These are phyloP conservation scores for Exophiala dermatitidis DNA, from an alignment of 2,329 filamentous ascomycete species.

Conservation along the genomic window DNA sequence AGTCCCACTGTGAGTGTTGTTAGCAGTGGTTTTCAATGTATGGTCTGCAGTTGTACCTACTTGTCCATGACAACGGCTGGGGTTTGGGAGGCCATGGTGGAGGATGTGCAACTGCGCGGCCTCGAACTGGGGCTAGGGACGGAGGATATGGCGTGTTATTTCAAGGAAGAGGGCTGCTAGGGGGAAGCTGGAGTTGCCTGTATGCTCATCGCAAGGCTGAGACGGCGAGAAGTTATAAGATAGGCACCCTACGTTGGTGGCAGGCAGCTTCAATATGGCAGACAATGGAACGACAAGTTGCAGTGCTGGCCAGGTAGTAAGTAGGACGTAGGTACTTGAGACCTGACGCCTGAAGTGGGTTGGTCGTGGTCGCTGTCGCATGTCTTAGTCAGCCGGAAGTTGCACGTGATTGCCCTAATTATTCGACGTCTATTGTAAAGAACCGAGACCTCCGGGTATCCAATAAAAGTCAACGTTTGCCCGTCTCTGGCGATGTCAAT, in stretches of 20 bases:
- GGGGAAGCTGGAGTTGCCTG: constrained; percentile 1
- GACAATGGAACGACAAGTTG: background rate
- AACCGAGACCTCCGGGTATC: too few species aligned
- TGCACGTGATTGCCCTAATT: too few species aligned
- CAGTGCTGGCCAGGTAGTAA: background rate
- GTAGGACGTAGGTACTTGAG: too few species aligned
- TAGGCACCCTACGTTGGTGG: background rate
- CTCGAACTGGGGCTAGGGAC: background rate
- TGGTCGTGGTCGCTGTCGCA: background rate
- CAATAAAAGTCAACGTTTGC: too few species aligned
- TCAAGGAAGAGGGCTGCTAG: constrained; percentile 3
- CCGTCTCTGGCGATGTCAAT: too few species aligned
- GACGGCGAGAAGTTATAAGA: background rate
- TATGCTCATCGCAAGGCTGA: constrained; percentile 14
- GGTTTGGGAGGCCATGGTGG: constrained; percentile 87
- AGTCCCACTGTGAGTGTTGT: constrained; percentile 68
- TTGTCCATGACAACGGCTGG: constrained; percentile 99
- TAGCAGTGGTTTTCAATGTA: constrained; percentile 29
- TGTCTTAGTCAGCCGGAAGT: too few species aligned
- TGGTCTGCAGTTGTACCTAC: constrained; percentile 52
- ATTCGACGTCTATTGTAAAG: too few species aligned
- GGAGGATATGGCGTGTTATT: background rate
- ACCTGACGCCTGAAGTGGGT: background rate
- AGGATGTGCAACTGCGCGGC: background rate
- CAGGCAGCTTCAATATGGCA: constrained; percentile 8